A percentile compares a stretch with the other conserved stretches of the same genome.
Conservation (phyloP, 495 filamentous ascomycete species). For the Penicillium angulare region DNA sequence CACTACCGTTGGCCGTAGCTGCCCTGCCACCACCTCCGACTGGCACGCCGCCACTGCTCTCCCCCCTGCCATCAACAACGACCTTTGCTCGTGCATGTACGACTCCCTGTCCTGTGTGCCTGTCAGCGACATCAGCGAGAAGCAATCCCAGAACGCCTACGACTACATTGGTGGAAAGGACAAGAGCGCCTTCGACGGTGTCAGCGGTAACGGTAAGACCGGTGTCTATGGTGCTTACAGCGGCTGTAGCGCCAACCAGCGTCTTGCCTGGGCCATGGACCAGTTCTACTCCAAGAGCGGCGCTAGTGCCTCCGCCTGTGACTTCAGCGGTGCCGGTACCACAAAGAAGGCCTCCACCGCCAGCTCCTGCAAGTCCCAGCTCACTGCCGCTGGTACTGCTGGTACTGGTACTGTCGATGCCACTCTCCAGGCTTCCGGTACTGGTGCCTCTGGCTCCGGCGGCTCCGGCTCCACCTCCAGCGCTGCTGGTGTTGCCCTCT, state of each 20-base stretch:
- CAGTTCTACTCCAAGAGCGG: conserved; percentile 65
- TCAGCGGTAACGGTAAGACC: conserved; percentile 62
- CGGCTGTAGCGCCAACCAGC: conserved; percentile 77
- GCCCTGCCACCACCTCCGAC: conserved; percentile 61
- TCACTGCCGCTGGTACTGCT: conserved; percentile 61
- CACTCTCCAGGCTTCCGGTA: conserved; percentile 27
- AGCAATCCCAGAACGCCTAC: no score
- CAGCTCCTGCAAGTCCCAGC: conserved; percentile 49
- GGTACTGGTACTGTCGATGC: conserved; percentile 62
- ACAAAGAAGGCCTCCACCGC: conserved; percentile 43
- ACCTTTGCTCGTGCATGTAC: conserved; percentile 86
- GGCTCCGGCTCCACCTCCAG: conserved; percentile 43
- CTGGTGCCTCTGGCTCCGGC: conserved; percentile 34
- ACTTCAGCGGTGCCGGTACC: conserved; percentile 68
- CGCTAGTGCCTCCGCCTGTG: conserved; percentile 54
- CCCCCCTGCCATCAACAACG: conserved; percentile 78
- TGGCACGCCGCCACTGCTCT: conserved; percentile 74
- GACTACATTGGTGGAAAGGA: conserved; percentile 66
- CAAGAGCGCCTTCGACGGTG: conserved; percentile 65
- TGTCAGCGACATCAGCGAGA: conserved; percentile 53
- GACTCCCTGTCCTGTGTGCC: conserved; percentile 69
- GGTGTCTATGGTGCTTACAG: conserved; percentile 86
- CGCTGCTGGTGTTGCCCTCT: conserved; percentile 39
- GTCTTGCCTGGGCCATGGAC: conserved; percentile 82
- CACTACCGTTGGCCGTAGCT: conserved; percentile 66